Evolutionary conservation across 768 basidiomycete genomes (phyloP), one percentile per base, ranked within the genome.

Genomic region (Termitomyces titanicus): DNA sequence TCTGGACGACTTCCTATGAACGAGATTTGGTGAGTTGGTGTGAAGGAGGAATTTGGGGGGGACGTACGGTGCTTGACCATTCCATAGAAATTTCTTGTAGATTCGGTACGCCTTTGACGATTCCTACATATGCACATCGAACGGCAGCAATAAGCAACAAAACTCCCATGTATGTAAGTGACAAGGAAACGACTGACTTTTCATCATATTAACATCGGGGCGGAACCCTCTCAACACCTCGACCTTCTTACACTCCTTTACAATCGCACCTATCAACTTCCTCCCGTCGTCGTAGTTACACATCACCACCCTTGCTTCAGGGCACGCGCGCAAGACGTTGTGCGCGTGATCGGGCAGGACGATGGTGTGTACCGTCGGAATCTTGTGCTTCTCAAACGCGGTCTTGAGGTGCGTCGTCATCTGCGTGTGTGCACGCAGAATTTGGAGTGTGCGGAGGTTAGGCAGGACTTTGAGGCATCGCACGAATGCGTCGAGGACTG

Each of bases 281-380:
- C 64, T 57, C 5, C 62, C 63, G 40, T 68, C 63, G 1, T 44
- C 55, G n/a, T 42, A 38, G 44, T 56, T 64, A 51, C 67, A 72
- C 18, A 65, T 54, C 4, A 71, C 66, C 17, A 47, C 59, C 22
- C 46, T 39, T 4, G 67, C 72, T 25, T 69, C 60, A 2, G 66
- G 68, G 57, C 70, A 72, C 35, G 65, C 66, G 7, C 66, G 64
- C 51, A 73, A 49, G 18, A 72, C 59, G 24, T 71, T 63, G 51
- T 71, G 70, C 5, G 68, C 67, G 37, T 66, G 57, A 2, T 60
- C 39, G 0, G 70, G 70, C 2, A 72, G 51, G 44, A 63, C 49
- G 29, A 66, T 53, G 1, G 62, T 66, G 33, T 57, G 64, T 17
- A 73, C 53, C 37, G 55, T 55, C 8, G 69, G 64, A 9, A 70